phyloP scores from a whole-genome alignment of 1,139 yeast species.

The Lodderomyces orthopsilosis region DNA sequence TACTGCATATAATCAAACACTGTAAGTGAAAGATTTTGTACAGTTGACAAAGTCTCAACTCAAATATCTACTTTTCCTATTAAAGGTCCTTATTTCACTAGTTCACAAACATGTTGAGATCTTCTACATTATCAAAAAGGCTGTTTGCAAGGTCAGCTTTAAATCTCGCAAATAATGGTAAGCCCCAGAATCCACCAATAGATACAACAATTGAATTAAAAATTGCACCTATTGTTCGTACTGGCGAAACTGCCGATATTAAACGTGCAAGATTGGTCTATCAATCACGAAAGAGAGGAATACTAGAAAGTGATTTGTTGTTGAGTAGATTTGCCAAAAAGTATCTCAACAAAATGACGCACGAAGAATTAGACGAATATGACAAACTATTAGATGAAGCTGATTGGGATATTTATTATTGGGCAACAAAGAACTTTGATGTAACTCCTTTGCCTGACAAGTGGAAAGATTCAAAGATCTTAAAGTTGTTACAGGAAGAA shows the following conservation, averaged over 20 bases:
- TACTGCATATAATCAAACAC: not conserved
- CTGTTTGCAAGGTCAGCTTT: slow-evolving; percentile 14
- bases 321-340: slow-evolving; percentile 82
- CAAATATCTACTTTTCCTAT: too few species aligned
- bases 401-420: slow-evolving; percentile 98
- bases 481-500: slow-evolving; percentile 66
- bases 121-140: slow-evolving; percentile 8
- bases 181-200: slow-evolving; percentile 43
- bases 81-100: too few species aligned
- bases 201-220: slow-evolving; percentile 37
- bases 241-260: slow-evolving; percentile 68
- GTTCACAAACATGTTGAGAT: not conserved
- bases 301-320: slow-evolving; percentile 85
- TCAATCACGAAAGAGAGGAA: slow-evolving; percentile 94
- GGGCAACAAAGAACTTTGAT: slow-evolving; percentile 86
- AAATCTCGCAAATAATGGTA: slow-evolving; percentile 34
- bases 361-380: slow-evolving; percentile 77
- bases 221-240: slow-evolving; percentile 73
- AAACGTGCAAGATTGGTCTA: slow-evolving; percentile 85
- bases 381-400: slow-evolving; percentile 84
- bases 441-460: slow-evolving; percentile 83
- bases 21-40: not conserved
- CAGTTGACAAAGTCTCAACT: too few species aligned
- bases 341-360: slow-evolving; percentile 57
- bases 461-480: slow-evolving; percentile 69